These are phyloP conservation scores for Poterioochromonas sp. DNA, from an alignment of 352 stramenopile species.

Conservation along the genomic window DNA sequence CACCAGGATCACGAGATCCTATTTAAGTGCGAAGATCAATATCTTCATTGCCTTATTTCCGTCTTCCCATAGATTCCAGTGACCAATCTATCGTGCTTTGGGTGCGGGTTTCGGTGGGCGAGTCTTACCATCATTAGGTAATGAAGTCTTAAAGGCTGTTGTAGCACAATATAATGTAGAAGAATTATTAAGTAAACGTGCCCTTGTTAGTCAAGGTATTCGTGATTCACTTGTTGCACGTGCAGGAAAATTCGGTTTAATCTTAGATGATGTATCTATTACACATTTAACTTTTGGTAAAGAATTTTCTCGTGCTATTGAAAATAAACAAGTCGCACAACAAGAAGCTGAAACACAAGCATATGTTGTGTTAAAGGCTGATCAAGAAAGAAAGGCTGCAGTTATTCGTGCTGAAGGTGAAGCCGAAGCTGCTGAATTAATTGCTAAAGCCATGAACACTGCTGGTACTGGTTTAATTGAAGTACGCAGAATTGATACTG, in stretches of 20 bases:
- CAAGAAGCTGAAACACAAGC: constrained; percentile 97
- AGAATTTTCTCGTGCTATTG: constrained; percentile 98
- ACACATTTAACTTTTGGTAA: constrained; percentile 96
- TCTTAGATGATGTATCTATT: constrained; percentile 98
- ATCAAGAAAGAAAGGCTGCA: constrained; percentile 86
- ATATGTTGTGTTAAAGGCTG: constrained; percentile 95
- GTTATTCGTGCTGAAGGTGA: constrained; percentile 85
- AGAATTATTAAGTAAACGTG: constrained; percentile 95
- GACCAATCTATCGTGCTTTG: constrained; percentile 96
- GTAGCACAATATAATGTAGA: constrained; percentile 98
- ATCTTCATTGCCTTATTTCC: too few relatives aligned
- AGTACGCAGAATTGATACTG: constrained; percentile 97
- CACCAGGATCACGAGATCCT: too few relatives aligned
- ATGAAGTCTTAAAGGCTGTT: constrained; percentile 83
- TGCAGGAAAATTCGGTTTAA: constrained; percentile 91
- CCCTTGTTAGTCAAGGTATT: constrained; percentile 91
- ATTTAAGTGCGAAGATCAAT: too few relatives aligned
- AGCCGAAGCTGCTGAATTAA: constrained; percentile 91
- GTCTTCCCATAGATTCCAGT: too few relatives aligned
- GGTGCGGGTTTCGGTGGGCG: constrained; percentile 94
- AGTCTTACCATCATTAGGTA: constrained; percentile 95
- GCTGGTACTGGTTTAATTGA: constrained; percentile 96
- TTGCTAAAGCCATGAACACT: constrained; percentile 93
- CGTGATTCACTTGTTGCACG: constrained; percentile 88
- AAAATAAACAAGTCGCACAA: constrained; percentile 98